phyloP scores from a whole-genome alignment of 805 yeast genomes.

The Novakomyces olei region DNA sequence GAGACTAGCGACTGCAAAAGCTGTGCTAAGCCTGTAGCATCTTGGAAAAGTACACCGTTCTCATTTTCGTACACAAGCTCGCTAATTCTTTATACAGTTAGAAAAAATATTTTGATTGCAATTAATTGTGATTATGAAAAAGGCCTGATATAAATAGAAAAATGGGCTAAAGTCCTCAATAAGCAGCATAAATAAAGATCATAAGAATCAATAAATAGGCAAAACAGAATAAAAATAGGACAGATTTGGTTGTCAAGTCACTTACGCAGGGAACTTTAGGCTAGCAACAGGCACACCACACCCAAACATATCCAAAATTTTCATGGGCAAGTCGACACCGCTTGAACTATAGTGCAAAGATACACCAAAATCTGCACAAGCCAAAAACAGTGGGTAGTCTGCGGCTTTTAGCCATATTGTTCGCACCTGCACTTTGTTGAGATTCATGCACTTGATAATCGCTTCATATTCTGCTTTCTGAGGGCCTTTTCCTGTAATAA shows the following conservation, averaged over 20 bases:
- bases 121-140: too few species aligned
- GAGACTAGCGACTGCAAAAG: too few species aligned
- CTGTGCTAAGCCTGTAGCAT: constrained; percentile 24
- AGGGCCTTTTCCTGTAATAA: constrained; percentile 98
- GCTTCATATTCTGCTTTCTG: constrained; percentile 30
- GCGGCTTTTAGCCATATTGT: constrained; percentile 58
- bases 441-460: constrained; percentile 23
- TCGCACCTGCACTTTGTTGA: constrained; percentile 30
- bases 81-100: too few species aligned
- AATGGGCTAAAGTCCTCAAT: too few species aligned
- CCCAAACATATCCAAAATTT: constrained; percentile 87
- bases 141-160: too few species aligned
- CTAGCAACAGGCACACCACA: constrained; percentile 84
- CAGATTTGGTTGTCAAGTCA: too few species aligned
- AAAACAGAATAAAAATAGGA: background rate
- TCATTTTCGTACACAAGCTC: constrained; percentile 50
- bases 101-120: too few species aligned
- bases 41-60: constrained; percentile 44
- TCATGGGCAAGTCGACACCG: constrained; percentile 93
- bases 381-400: constrained; percentile 57
- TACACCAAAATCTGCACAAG: constrained; percentile 65
- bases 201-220: background rate
- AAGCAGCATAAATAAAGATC: constrained; percentile 1
- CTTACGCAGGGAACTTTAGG: constrained; percentile 42
- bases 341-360: constrained; percentile 82